Evolutionary conservation across 768 basidiomycete species (phyloP), one percentile per base, ranked within the genome.

Genomic region (Boletellus emodensis): DNA sequence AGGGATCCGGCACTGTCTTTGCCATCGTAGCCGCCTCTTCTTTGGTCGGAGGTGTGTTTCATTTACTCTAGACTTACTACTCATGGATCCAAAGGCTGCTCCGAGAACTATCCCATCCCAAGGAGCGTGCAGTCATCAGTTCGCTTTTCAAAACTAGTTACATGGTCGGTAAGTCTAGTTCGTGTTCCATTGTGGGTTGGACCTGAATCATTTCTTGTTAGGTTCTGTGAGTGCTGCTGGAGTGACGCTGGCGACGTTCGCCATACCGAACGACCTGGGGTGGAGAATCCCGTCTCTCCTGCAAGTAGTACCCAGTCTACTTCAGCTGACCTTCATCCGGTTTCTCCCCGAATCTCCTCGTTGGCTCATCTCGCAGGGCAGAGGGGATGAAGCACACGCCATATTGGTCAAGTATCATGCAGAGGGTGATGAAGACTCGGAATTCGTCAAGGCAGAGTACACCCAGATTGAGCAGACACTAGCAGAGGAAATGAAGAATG

Each of bases 231-330:
- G 30, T 26, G 81, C 82, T 6, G 80, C 81, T 10, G 79, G 75
- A 4, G 52, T 53, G 17, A 87, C 83, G 0, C 77, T 85, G 32
- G 80, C 80, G 10, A 86, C 86, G 0, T 87, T 85, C 70, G 54
- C 68, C 9, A 81, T 85, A 73, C 40, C 57, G 0, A 76, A 57
- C 43, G 74, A 80, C 56, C 83, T 81, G 82, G 81, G 78, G 12
- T 85, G 84, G 84, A 74, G 84, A n/a, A 82, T 85, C 20, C 84
- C 83, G 0, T 62, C 57, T 1, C 79, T 82, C n/a, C 72, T 84
- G 6, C 84, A 85, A 61, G 56, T 78, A 33, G 60, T 74, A 0
- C 84, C 84, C 1, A 77, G 76, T 51, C 32, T 72, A 11, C 63
- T 84, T 20, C 83, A 85, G 53, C 59, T 84, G 37, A 51, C 55